Conservation (phyloP, 352 stramenopile species). For the Phytopythium ostracodes region DNA sequence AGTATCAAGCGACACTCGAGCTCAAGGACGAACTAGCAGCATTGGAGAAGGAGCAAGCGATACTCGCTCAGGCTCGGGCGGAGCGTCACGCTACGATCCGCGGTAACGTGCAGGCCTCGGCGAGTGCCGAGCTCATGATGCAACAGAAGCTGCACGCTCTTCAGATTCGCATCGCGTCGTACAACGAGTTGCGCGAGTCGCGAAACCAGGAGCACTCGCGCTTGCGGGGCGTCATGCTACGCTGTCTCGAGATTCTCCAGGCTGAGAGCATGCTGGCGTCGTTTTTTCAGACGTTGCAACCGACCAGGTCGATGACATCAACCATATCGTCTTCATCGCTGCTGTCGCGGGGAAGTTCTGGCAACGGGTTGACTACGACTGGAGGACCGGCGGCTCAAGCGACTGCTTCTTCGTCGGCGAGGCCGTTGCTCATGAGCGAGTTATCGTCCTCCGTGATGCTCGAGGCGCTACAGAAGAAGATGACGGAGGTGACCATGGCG, state of each 20-base stretch:
- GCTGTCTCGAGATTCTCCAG: conserved; percentile 59
- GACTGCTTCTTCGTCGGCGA: conserved; percentile 6
- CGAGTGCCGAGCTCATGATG: conserved; percentile 32
- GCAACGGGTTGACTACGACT: background rate
- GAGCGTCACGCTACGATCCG: conserved; percentile 30
- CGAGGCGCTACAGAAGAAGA: conserved; percentile 60
- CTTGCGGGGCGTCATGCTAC: conserved; percentile 48
- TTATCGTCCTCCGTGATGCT: conserved; percentile 38
- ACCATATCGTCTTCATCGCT: background rate
- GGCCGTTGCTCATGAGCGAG: conserved; percentile 43
- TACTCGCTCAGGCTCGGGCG: conserved; percentile 24
- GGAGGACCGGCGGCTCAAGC: background rate
- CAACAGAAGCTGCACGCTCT: conserved; percentile 18
- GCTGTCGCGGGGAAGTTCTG: background rate
- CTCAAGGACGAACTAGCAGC: conserved; percentile 43
- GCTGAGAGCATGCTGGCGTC: conserved; percentile 29
- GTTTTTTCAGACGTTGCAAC: background rate
- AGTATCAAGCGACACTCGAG: conserved; percentile 51
- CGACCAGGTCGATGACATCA: background rate
- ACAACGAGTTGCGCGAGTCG: conserved; percentile 47
- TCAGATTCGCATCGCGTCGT: conserved; percentile 28
- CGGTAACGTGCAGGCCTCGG: conserved; percentile 24
- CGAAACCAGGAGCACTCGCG: conserved; percentile 46
- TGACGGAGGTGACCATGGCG: conserved; percentile 56
- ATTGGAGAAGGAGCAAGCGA: conserved; percentile 30